These are phyloP conservation scores for Aureobasidium namibiae DNA, from an alignment of 2,329 filamentous ascomycete species.

Conservation along the genomic window DNA sequence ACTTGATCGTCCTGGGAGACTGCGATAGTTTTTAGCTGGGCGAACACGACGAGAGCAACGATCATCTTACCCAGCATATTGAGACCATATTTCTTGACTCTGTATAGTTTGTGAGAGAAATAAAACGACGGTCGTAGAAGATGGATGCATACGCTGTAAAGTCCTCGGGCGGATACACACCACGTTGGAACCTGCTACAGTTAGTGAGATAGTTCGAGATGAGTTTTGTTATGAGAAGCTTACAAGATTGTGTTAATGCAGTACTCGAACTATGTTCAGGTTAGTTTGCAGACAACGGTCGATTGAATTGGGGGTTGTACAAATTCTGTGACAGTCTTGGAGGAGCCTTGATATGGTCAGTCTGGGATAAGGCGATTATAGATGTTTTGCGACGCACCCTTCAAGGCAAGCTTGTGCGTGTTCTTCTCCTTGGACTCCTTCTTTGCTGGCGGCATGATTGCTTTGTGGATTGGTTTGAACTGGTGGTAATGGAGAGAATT, in stretches of 20 bases:
- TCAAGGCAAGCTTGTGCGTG: conserved; percentile 87
- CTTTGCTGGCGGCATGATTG: conserved; percentile 7
- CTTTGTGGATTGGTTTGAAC: neutral
- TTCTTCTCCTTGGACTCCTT: conserved; percentile 56
- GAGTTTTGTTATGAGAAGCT: conserved; percentile 22
- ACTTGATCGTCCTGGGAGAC: conserved; percentile 96
- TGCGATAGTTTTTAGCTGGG: conserved; percentile 26
- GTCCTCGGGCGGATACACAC: conserved; percentile 84
- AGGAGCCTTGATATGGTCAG: conserved; percentile 44
- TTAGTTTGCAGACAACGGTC: neutral
- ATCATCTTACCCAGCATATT: conserved; percentile 71
- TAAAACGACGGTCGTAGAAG: neutral
- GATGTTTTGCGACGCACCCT: conserved; percentile 48
- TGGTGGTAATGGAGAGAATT: conserved; percentile 1
- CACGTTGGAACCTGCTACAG: conserved; percentile 64
- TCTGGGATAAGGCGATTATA: neutral
- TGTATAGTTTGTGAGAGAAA: conserved; percentile 20
- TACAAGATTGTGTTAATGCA: conserved; percentile 95
- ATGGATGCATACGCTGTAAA: conserved; percentile 66
- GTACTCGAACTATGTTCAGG: conserved; percentile 69
- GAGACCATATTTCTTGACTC: conserved; percentile 97
- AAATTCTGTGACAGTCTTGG: conserved; percentile 91
- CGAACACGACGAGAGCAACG: conserved; percentile 2
- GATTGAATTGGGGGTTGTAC: conserved; percentile 40
- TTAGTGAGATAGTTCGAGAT: neutral